Percentiles rank a stretch among this genome's conserved stretches.
Conservation (phyloP, 2,329 filamentous ascomycete species). For the Ceratocystis harringtonii region DNA sequence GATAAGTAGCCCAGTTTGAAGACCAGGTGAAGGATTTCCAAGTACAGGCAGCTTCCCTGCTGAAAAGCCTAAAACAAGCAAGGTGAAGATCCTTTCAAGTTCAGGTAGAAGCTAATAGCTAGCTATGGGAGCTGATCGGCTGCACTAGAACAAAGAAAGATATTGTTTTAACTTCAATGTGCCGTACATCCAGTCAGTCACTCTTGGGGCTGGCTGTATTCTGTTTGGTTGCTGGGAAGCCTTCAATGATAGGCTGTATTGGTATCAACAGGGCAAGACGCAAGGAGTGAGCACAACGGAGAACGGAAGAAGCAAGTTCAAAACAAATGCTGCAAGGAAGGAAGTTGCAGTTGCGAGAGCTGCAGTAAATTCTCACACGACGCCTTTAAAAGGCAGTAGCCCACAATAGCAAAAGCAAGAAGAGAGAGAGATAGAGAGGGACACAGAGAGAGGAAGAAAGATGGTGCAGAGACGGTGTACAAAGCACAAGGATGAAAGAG, state of each 20-base stretch:
- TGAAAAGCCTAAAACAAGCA: background rate
- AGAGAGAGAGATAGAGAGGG: background rate
- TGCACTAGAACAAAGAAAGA: background rate
- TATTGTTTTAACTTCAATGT: background rate
- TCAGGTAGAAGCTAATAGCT: background rate
- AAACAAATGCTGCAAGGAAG: background rate
- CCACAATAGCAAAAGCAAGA: background rate
- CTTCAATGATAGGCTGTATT: background rate
- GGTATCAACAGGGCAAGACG: background rate
- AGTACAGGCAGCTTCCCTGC: constrained; percentile 2
- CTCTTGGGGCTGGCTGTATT: background rate
- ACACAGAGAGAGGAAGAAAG: background rate
- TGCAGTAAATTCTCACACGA: background rate
- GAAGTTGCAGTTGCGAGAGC: background rate
- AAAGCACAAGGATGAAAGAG: background rate
- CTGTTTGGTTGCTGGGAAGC: background rate
- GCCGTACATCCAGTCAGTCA: background rate
- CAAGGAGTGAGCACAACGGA: background rate
- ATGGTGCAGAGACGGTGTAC: background rate
- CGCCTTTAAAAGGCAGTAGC: background rate
- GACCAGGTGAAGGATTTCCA: background rate
- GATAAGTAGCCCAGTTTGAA: background rate
- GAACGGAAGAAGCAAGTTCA: background rate
- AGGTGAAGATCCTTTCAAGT: background rate
- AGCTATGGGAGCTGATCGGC: background rate